Conservation (phyloP, 2,329 filamentous ascomycete genomes). For the Sphaerulina vaccinii region DNA sequence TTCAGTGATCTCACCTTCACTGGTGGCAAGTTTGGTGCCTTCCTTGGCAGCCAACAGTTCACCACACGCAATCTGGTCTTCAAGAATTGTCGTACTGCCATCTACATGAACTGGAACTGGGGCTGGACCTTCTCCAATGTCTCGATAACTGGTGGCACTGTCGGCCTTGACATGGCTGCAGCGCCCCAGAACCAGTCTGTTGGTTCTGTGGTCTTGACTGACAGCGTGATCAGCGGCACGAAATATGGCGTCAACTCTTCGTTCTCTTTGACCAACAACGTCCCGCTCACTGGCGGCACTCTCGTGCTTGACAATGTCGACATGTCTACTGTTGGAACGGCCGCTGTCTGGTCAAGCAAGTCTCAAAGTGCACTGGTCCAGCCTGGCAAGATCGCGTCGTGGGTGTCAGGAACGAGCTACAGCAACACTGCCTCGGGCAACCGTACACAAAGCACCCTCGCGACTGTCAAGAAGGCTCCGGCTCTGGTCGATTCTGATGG, state of each 20-base stretch:
- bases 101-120: conserved; percentile 58
- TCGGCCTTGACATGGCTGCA: conserved; percentile 53
- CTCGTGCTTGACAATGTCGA: conserved; percentile 89
- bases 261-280: conserved; percentile 63
- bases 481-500: conserved; percentile 64
- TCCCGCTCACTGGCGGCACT: conserved; percentile 71
- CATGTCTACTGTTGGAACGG: conserved; percentile 63
- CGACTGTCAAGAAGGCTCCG: conserved; percentile 46
- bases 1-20: conserved; percentile 60
- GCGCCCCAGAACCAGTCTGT: conserved; percentile 52
- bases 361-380: conserved; percentile 61
- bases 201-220: conserved; percentile 79
- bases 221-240: conserved; percentile 76
- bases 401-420: conserved; percentile 78
- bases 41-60: conserved; percentile 65
- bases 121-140: conserved; percentile 50
- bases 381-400: conserved; percentile 69
- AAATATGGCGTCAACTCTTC: conserved; percentile 73
- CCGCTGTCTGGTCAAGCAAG: conserved; percentile 61
- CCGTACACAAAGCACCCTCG: conserved; percentile 12
- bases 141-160: conserved; percentile 46
- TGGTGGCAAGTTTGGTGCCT: conserved; percentile 60
- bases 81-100: conserved; percentile 50
- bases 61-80: conserved; percentile 53
- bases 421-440: conserved; percentile 45